Conservation (phyloP, 2,329 filamentous ascomycete species). For the Beauveria caledonica region DNA sequence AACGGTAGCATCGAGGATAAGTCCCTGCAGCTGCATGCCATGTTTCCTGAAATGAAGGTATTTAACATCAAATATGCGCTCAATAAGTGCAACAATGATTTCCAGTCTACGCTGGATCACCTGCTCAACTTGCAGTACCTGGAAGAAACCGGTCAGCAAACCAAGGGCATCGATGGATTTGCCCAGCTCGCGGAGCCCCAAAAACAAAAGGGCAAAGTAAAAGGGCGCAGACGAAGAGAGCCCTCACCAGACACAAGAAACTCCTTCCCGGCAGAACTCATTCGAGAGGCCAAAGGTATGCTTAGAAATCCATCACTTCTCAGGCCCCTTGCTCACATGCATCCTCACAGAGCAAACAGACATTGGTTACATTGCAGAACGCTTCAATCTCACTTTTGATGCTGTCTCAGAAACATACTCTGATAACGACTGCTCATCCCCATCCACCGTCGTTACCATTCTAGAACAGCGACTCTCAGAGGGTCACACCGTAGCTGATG, state of each 20-base stretch:
- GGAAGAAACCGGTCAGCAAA: slow-evolving; percentile 53
- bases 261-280: slow-evolving; percentile 13
- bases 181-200: slow-evolving; percentile 42
- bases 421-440: slow-evolving; percentile 29
- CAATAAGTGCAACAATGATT: slow-evolving; percentile 57
- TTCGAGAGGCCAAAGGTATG: slow-evolving; percentile 24
- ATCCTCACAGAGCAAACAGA: slow-evolving; percentile 26
- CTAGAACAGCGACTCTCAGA: slow-evolving; percentile 34
- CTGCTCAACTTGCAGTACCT: slow-evolving; percentile 74
- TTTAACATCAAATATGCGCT: slow-evolving; percentile 60
- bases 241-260: slow-evolving; percentile 13
- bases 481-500: slow-evolving; percentile 22
- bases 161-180: slow-evolving; percentile 79
- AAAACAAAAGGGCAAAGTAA: slow-evolving; percentile 30
- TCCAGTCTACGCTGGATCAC: slow-evolving; percentile 66
- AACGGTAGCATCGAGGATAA: slow-evolving; percentile 51
- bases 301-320: not conserved
- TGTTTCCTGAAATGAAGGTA: slow-evolving; percentile 62
- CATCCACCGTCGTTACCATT: slow-evolving; percentile 33
- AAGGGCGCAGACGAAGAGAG: slow-evolving; percentile 21
- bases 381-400: slow-evolving; percentile 31
- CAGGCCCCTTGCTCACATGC: not conserved
- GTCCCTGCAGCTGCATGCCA: slow-evolving; percentile 51
- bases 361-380: slow-evolving; percentile 36
- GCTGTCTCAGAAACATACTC: slow-evolving; percentile 34